Conservation (phyloP, 2,329 filamentous ascomycete genomes). For the Aspergillus uvarum region DNA sequence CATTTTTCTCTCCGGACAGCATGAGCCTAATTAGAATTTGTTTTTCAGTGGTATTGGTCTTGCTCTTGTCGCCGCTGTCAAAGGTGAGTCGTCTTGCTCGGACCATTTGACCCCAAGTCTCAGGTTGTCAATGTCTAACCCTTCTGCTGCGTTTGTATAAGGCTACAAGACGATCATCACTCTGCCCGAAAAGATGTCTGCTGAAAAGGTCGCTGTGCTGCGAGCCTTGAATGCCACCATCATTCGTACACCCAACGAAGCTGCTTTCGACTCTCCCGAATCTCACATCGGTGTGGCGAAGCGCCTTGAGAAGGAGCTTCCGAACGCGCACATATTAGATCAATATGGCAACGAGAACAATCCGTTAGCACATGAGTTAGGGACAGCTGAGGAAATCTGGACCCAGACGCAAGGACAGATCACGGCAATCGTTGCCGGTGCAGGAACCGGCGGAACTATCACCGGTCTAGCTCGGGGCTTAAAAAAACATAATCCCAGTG, state of each 20-base stretch:
- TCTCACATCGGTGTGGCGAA: conserved; percentile 94
- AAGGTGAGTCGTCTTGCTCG: conserved; percentile 50
- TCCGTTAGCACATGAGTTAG: conserved; percentile 86
- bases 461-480: conserved; percentile 83
- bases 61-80: conserved; percentile 89
- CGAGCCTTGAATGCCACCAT: conserved; percentile 94
- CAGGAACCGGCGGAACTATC: conserved; percentile 93
- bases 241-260: conserved; percentile 93
- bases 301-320: conserved; percentile 89
- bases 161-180: conserved; percentile 98
- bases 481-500: conserved; percentile 77
- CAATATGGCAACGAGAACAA: conserved; percentile 94
- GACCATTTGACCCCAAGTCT: background rate
- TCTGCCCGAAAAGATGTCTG: conserved; percentile 98
- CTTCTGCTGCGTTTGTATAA: conserved; percentile 12
- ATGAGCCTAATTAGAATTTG: background rate
- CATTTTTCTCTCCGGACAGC: background rate
- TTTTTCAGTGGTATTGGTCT: conserved; percentile 73
- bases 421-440: conserved; percentile 81
- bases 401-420: conserved; percentile 80
- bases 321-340: conserved; percentile 94
- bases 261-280: conserved; percentile 90
- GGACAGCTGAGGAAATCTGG: conserved; percentile 97
- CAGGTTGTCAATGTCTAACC: conserved; percentile 1
- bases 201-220: conserved; percentile 94